Evolutionary conservation across 2,329 filamentous ascomycete species (phyloP).

Genomic region (Calonectria pteridis): DNA sequence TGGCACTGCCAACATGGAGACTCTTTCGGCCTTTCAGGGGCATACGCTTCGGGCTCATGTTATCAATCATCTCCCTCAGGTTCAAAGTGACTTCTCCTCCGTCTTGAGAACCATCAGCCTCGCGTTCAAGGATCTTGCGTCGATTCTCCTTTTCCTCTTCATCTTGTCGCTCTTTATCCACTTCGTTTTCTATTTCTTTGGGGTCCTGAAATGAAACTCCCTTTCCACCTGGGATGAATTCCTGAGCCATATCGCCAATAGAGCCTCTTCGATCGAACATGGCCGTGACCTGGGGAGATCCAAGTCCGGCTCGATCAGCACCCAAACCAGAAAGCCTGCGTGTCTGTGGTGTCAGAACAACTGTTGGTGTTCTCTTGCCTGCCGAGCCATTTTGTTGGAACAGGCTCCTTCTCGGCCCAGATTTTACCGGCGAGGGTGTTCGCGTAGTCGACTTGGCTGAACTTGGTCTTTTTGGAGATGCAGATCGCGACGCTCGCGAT

Average conservation of each 20-base stretch:
- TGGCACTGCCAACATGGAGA: conserved; percentile 80
- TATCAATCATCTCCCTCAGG: conserved; percentile 82
- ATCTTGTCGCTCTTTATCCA: conserved; percentile 70
- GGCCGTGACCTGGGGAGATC: conserved; percentile 79
- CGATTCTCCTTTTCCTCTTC: conserved; percentile 73
- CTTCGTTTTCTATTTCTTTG: conserved; percentile 69
- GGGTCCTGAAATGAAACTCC: conserved; percentile 76
- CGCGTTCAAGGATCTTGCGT: conserved; percentile 66
- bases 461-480: conserved; percentile 35
- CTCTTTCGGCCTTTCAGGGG: conserved; percentile 78
- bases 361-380: conserved; percentile 71
- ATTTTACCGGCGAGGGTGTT: conserved; percentile 42
- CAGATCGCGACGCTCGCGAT: conserved; percentile 30
- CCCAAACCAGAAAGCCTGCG: conserved; percentile 76
- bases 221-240: conserved; percentile 69
- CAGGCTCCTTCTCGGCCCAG: conserved; percentile 51
- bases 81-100: conserved; percentile 75
- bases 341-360: conserved; percentile 65
- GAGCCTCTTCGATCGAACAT: conserved; percentile 79
- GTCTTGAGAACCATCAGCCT: conserved; percentile 57
- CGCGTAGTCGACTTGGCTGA: conserved; percentile 33
- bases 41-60: conserved; percentile 81
- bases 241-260: conserved; percentile 74
- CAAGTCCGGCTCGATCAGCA: conserved; percentile 77
- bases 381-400: conserved; percentile 68